phyloP scores from a whole-genome alignment of 2,329 filamentous ascomycete species.

The Rutstroemia sp. region DNA sequence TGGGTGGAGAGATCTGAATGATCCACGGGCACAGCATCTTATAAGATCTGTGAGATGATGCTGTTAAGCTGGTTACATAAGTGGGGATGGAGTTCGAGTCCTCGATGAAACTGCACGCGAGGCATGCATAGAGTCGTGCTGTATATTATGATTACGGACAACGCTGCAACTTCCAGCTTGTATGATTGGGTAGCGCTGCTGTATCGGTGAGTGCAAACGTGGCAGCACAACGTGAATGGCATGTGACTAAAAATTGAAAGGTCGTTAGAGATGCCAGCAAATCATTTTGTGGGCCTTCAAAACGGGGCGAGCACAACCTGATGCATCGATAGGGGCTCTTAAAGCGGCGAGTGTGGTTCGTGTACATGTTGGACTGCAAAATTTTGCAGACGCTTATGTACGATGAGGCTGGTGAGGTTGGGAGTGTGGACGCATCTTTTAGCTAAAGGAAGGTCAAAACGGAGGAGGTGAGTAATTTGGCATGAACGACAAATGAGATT shows the following conservation, averaged over 20 bases:
- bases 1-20: slow-evolving; percentile 1
- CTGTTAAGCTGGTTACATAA: no score
- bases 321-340: not conserved
- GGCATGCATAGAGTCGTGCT: not conserved
- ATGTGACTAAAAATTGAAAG: not conserved
- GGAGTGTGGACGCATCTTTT: not conserved
- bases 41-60: no score
- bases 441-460: no score
- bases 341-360: not conserved
- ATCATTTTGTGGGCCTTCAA: slow-evolving; percentile 2
- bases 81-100: slow-evolving; percentile 1
- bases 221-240: not conserved
- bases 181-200: not conserved
- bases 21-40: not conserved
- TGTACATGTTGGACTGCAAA: not conserved
- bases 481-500: no score
- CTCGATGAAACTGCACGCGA: not conserved
- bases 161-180: not conserved
- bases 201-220: not conserved
- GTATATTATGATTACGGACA: slow-evolving; percentile 6
- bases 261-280: not conserved
- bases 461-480: no score
- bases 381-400: not conserved
- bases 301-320: not conserved
- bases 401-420: not conserved